Conservation (phyloP, 148 eudicot species). For the Chenopodium suecicum region DNA sequence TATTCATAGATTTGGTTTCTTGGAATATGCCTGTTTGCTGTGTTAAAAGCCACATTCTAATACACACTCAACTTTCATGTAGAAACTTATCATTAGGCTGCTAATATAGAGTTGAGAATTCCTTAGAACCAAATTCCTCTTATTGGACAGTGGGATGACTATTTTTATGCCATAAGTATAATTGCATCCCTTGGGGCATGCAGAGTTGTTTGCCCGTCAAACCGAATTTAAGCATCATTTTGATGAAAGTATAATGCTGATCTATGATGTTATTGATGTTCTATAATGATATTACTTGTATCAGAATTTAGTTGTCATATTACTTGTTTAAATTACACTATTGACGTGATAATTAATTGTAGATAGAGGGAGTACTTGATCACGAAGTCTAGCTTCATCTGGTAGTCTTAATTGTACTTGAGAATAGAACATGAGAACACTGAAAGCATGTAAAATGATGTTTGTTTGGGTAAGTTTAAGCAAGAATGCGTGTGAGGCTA, state of each 20-base stretch:
- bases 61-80: not conserved
- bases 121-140: not conserved
- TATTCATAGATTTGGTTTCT: constrained; percentile 22
- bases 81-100: not conserved
- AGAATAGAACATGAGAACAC: constrained; percentile 12
- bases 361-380: not conserved
- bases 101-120: not conserved
- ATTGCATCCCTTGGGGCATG: not conserved
- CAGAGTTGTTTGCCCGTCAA: not conserved
- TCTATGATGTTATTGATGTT: no score
- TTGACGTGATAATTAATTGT: not conserved
- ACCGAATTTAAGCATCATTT: no score
- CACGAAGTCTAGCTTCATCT: not conserved
- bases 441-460: constrained; percentile 13
- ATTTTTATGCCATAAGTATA: no score
- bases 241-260: not conserved
- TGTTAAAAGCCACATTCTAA: not conserved
- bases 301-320: not conserved
- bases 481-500: not conserved
- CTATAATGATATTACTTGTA: no score
- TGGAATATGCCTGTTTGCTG: constrained; percentile 23
- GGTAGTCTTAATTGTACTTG: not conserved
- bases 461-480: constrained; percentile 4
- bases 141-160: not conserved
- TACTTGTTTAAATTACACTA: no score